Evolutionary conservation across 495 filamentous ascomycete species (phyloP).

Genomic region (Sabuloglossum arenarium): DNA sequence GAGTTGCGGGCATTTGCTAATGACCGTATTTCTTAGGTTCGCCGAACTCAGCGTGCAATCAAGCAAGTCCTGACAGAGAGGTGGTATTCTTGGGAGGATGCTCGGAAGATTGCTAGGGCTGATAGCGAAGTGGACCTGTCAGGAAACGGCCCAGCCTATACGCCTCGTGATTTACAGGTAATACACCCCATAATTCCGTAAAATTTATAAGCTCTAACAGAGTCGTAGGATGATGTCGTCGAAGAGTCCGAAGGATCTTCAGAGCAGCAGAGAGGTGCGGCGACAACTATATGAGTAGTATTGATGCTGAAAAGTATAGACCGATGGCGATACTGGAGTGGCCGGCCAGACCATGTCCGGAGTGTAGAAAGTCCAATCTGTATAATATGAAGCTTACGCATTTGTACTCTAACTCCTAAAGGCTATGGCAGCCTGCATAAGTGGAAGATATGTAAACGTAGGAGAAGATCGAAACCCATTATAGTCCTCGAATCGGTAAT

Average conservation of each 20-base stretch:
- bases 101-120: slow-evolving; percentile 41
- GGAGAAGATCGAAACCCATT: no score
- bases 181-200: neutral
- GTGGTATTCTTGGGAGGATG: slow-evolving; percentile 79
- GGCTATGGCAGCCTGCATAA: no score
- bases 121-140: slow-evolving; percentile 15
- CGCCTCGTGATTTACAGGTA: slow-evolving; percentile 4
- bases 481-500: neutral
- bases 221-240: neutral
- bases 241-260: neutral
- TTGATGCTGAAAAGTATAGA: neutral
- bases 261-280: neutral
- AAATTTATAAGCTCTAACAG: neutral
- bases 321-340: neutral
- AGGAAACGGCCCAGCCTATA: slow-evolving; percentile 5
- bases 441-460: no score
- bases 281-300: neutral
- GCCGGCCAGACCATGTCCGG: neutral
- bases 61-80: slow-evolving; percentile 72
- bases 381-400: neutral
- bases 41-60: slow-evolving; percentile 52
- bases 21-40: slow-evolving; percentile 23
- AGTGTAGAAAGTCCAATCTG: neutral
- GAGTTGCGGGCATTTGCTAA: neutral
- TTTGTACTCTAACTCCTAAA: neutral